These are phyloP conservation scores for Ganoderma resinaceum DNA, from an alignment of 1,284 basidiomycete species.

Conservation along the genomic window DNA sequence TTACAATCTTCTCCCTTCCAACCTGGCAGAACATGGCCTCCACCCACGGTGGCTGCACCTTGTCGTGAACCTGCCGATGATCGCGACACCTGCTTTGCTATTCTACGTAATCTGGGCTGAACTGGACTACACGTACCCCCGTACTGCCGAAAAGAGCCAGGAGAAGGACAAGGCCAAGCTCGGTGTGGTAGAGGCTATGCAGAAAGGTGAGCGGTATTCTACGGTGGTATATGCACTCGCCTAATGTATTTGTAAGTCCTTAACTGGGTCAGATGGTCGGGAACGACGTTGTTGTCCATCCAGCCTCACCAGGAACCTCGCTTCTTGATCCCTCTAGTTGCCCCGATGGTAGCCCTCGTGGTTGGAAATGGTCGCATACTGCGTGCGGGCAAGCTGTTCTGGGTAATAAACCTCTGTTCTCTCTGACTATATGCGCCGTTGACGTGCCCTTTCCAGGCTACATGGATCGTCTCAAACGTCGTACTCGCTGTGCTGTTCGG, in stretches of 20 bases:
- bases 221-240: not conserved
- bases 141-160: conserved; percentile 9
- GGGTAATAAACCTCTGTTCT: conserved; percentile 39
- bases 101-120: conserved; percentile 33
- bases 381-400: conserved; percentile 41
- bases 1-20: conserved; percentile 46
- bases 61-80: conserved; percentile 47
- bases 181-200: conserved; percentile 23
- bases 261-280: conserved; percentile 39
- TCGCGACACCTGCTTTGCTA: conserved; percentile 44
- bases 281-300: conserved; percentile 42
- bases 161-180: conserved; percentile 14
- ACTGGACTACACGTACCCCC: conserved; percentile 20
- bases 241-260: conserved; percentile 33
- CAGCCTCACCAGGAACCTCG: conserved; percentile 51
- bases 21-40: conserved; percentile 48
- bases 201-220: conserved; percentile 18
- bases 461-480: conserved; percentile 43
- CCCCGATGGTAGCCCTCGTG: conserved; percentile 42
- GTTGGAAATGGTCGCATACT: conserved; percentile 36
- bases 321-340: conserved; percentile 47
- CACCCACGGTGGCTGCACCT: conserved; percentile 50
- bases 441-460: conserved; percentile 28
- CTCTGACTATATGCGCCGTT: not conserved
- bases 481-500: conserved; percentile 44